A percentile compares a stretch with the other conserved stretches of the same genome.
Evolutionary conservation across 73 alveolate species (phyloP).

Genomic region (Paramecium octaurelia): DNA sequence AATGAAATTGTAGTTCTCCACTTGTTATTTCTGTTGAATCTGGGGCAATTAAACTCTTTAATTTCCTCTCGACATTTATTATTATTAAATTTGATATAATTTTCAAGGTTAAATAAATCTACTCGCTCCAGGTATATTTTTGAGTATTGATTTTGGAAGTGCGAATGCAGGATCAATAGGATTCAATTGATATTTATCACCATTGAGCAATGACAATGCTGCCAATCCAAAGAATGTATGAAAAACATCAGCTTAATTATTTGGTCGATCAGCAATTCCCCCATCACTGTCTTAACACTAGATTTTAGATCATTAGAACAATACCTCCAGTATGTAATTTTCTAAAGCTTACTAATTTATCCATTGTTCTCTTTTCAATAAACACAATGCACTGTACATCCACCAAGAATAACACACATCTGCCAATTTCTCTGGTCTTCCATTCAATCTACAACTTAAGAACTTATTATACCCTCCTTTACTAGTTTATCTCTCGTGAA

Average conservation of each 20-base stretch:
- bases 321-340: slow-evolving; percentile 60
- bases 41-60: not conserved
- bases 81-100: not conserved
- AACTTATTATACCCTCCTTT: slow-evolving; percentile 77
- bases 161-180: slow-evolving; percentile 91
- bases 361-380: slow-evolving; percentile 83
- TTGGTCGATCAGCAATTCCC: slow-evolving; percentile 95
- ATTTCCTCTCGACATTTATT: slow-evolving; percentile 16
- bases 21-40: not conserved
- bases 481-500: slow-evolving; percentile 86
- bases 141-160: slow-evolving; percentile 68
- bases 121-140: not conserved
- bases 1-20: not conserved
- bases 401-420: slow-evolving; percentile 98
- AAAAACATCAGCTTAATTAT: slow-evolving; percentile 91
- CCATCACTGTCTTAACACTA: slow-evolving; percentile 92
- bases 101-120: not conserved
- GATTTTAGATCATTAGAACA: not conserved
- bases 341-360: slow-evolving; percentile 76
- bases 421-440: slow-evolving; percentile 95
- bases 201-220: slow-evolving; percentile 77
- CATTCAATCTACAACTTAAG: slow-evolving; percentile 68
- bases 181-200: slow-evolving; percentile 60
- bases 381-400: slow-evolving; percentile 83
- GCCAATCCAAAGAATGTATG: slow-evolving; percentile 94